Conservation (phyloP, 768 basidiomycete genomes). For the Lactarius hengduanensis region DNA sequence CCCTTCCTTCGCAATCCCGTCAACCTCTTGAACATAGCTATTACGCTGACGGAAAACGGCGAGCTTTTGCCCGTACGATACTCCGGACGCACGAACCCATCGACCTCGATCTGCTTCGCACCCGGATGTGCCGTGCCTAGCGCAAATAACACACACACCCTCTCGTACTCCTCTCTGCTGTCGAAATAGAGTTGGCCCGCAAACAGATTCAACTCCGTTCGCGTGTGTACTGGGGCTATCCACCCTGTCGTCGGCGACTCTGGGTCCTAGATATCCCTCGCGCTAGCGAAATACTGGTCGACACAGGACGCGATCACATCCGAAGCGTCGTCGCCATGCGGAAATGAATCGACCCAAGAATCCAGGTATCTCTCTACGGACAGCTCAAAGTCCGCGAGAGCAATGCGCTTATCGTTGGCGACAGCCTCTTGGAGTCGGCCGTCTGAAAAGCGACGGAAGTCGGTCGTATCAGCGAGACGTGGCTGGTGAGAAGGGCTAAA, state of each 20-base stretch:
- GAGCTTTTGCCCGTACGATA: not conserved
- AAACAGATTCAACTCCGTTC: slow-evolving; percentile 12
- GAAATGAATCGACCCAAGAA: not conserved
- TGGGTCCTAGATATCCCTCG: not conserved
- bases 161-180: slow-evolving; percentile 2
- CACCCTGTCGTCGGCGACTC: not conserved
- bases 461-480: not conserved
- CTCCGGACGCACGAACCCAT: slow-evolving; percentile 3
- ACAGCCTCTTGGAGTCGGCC: not conserved
- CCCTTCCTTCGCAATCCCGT: slow-evolving; percentile 7
- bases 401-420: not conserved
- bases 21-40: slow-evolving; percentile 6
- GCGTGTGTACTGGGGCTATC: slow-evolving; percentile 1
- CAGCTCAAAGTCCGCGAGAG: not conserved
- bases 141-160: slow-evolving; percentile 6
- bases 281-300: not conserved
- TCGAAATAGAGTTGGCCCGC: slow-evolving; percentile 21
- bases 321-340: not conserved
- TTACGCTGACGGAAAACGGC: not conserved
- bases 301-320: not conserved
- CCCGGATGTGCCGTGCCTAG: slow-evolving; percentile 4
- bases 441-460: not conserved
- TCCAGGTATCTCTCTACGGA: not conserved
- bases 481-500: not conserved
- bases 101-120: not conserved